Base-by-base conservation (phyloP, 305 asterid species). In the Fraxinus platypoda region DNA sequence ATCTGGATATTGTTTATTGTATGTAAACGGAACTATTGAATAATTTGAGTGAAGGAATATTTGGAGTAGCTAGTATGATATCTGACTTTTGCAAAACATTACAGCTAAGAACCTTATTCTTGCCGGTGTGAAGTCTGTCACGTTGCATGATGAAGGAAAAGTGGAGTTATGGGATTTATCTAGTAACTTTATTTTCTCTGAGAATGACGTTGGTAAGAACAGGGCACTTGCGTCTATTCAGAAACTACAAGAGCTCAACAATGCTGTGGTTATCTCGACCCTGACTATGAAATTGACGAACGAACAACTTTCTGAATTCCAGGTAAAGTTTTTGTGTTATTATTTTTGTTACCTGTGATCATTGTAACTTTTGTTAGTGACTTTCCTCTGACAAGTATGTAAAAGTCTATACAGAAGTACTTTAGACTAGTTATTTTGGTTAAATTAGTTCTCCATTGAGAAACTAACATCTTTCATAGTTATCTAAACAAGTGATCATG, bases 91-190 rank as follows among this genome's bases (percentile, higher is more conserved):
- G 76, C 75, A 41, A 70, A 80, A 59, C 30, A 30, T 85, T 87
- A 92, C 98, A 96, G 99, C 98, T 17, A 96, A 96, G 90, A 96
- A 94, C 84, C 97, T 96, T 79, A 81, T 94, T 83, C 98, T 96
- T 84, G 99, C 99, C 73, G 99, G 99, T 80, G 98, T 96, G 81
- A 96, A 94, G 89, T 96, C 99, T 80, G 97, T 96, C 88, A 93
- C 97, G 8, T 85, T 96, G 89, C 98, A 96, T 59, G 99, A 96
- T 86, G 98, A 96, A 89, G 97, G 97, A 46, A 66, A 85, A 15
- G 97, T 96, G 78, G 97, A 94, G 79, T 82, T 94, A 81, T 96
- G 99, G 99, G 99, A 96, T 86, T 80, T 96, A 89, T 92, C 98
- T 3, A 86, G 99, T 86, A 96, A 92, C 90, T 96, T 96, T 87